These are phyloP conservation scores for Fagus sylvatica DNA, from an alignment of 306 rosid species.

Conservation along the genomic window DNA sequence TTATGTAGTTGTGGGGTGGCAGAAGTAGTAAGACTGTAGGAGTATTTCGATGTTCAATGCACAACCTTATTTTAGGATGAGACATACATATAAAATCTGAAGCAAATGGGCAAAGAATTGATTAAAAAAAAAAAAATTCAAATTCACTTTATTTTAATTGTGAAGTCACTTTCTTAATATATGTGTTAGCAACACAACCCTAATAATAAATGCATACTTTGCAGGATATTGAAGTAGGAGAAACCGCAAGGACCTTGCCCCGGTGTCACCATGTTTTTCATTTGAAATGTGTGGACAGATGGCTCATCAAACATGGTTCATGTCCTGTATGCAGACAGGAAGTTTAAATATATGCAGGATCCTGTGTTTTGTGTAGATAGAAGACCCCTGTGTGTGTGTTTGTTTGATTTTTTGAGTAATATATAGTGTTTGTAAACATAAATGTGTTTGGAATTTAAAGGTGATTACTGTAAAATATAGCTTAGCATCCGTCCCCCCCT, in stretches of 20 bases:
- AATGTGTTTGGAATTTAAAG: not conserved
- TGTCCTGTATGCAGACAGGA: conserved; percentile 78
- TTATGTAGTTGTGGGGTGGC: not conserved
- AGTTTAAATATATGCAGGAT: conserved; percentile 21
- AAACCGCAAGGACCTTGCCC: conserved; percentile 64
- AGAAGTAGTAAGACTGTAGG: not conserved
- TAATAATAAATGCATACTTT: not conserved
- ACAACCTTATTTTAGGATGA: not conserved
- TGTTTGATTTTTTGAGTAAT: not conserved
- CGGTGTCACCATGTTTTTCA: conserved; percentile 66
- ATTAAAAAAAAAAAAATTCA: not conserved
- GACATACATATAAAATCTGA: not conserved
- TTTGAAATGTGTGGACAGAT: conserved; percentile 72
- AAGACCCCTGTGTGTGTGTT: not conserved
- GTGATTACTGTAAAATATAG: not conserved
- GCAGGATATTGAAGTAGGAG: conserved; percentile 75
- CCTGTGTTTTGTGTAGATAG: not conserved
- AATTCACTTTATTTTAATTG: not conserved
- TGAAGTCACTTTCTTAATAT: not conserved
- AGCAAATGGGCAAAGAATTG: not conserved
- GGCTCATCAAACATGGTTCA: conserved; percentile 70
- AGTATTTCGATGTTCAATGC: not conserved
- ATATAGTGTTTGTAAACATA: not conserved
- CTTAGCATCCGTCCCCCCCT: too few relatives aligned
- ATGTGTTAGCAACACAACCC: not conserved